Evolutionary conservation across 495 filamentous ascomycete genomes (phyloP), one percentile per base, ranked within the genome.

Genomic region (Xylaria longipes): DNA sequence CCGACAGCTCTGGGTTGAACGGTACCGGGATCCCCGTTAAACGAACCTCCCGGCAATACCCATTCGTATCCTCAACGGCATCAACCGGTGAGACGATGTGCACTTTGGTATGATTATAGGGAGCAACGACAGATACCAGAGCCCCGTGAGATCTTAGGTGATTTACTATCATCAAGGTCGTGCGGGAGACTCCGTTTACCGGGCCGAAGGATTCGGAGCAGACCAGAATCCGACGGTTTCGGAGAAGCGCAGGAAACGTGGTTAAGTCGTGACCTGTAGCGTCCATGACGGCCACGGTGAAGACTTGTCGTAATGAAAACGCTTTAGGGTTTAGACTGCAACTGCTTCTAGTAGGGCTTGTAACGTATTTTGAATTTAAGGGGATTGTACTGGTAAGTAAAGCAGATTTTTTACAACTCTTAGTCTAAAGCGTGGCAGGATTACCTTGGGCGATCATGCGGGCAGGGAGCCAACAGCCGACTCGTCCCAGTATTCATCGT

Each of bases 131-230:
- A 6, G 86, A 86, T 29, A 90, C 83, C 4, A 87, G 79, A 15
- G 83, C 88, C 0, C 87, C 89, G 69, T 91, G 80, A 27, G 76
- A 78, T 57, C 86, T 83, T 25, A 91, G 80, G 69, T 91, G 90
- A 72, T 89, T 84, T 29, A 91, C 84, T 29, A 91, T 81, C 80
- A 86, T 88, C 74, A 85, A 80, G 2, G 89, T 91, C 0, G 88
- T 91, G 54, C 87, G 82, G 75, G 86, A 89, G 54, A 91, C 89
- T 22, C 89, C 89, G 74, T 91, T 91, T 70, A 91, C 87, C 0
- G 88, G 89, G 33, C 89, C 89, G 71, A 90, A 87, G 20, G 88
- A 89, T 74, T 91, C 89, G 11, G 89, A 90, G 37, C 88, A 89
- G 41, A 91, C 82, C 4, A 91, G 79, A 69, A 91, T 80, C 72